Evolutionary conservation across 805 yeast species (phyloP).

Genomic region (Candida pini): DNA sequence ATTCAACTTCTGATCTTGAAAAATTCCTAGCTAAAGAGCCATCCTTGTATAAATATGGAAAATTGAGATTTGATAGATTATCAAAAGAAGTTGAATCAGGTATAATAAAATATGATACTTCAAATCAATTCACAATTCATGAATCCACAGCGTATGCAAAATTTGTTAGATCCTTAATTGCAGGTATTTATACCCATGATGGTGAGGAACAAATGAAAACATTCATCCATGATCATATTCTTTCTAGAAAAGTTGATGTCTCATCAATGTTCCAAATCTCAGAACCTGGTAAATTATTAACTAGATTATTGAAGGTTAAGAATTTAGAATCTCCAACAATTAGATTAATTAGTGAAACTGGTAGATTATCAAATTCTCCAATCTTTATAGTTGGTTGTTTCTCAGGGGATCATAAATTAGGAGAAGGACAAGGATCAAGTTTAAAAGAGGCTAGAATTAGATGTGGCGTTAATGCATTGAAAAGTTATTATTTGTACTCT

Average conservation of each 20-base stretch:
- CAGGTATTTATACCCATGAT: slow-evolving; percentile 71
- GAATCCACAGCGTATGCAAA: slow-evolving; percentile 47
- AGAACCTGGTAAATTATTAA: slow-evolving; percentile 81
- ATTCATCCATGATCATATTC: slow-evolving; percentile 69
- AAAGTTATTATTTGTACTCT: slow-evolving; percentile 87
- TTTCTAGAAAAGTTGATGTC: slow-evolving; percentile 78
- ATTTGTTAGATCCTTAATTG: slow-evolving; percentile 77
- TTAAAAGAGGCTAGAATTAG: slow-evolving; percentile 87
- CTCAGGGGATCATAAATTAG: slow-evolving; percentile 73
- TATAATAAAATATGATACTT: slow-evolving; percentile 36
- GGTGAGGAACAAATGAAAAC: slow-evolving; percentile 59
- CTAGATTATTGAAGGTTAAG: slow-evolving; percentile 71
- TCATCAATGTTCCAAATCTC: slow-evolving; percentile 71
- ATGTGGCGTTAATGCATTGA: slow-evolving; percentile 85
- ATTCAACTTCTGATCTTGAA: slow-evolving; percentile 54
- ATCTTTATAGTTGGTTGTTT: slow-evolving; percentile 89
- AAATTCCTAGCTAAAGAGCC: slow-evolving; percentile 67
- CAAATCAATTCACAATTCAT: slow-evolving; percentile 19
- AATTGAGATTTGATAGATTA: slow-evolving; percentile 42
- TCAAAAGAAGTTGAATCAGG: slow-evolving; percentile 48
- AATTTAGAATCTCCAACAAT: slow-evolving; percentile 69
- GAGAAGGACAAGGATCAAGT: slow-evolving; percentile 92
- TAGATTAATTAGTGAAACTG: slow-evolving; percentile 87
- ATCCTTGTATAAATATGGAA: slow-evolving; percentile 63
- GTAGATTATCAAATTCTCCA: slow-evolving; percentile 78